These are phyloP conservation scores for Cornus controversa DNA, from an alignment of 148 eudicot species.

Conservation along the genomic window DNA sequence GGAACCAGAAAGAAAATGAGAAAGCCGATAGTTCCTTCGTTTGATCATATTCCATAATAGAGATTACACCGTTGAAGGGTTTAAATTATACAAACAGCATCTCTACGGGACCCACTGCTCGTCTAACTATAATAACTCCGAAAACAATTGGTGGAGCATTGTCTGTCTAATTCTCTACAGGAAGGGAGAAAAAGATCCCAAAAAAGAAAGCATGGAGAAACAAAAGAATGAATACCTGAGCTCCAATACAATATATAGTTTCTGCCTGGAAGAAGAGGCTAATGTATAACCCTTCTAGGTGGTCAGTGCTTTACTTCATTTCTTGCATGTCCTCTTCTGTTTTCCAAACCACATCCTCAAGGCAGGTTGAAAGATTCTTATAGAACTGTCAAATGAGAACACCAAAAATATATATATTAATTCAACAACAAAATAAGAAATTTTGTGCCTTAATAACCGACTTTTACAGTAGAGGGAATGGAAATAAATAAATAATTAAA, in stretches of 20 bases:
- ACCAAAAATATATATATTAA: background rate
- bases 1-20: background rate
- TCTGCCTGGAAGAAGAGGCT: background rate
- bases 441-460: too few relatives aligned
- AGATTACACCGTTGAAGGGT: background rate
- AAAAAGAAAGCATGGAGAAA: background rate
- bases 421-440: background rate
- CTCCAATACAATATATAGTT: background rate
- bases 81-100: background rate
- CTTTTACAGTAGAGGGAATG: too few relatives aligned
- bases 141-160: background rate
- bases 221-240: background rate
- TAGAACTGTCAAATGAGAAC: conserved; percentile 55
- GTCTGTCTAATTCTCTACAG: background rate
- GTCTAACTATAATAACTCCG: background rate
- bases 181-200: background rate
- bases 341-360: conserved; percentile 92
- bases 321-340: conserved; percentile 86
- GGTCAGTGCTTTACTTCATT: conserved; percentile 15
- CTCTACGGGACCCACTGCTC: background rate
- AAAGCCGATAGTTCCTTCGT: background rate
- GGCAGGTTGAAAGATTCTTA: conserved; percentile 71
- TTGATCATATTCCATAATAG: background rate
- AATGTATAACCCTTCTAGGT: background rate
- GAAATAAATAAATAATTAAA: too few relatives aligned